Percentiles rank a stretch among this genome's conserved stretches.
Conservation (phyloP, 2,329 filamentous ascomycete species). For the Ophiocordyceps camponoti-rufipedis region DNA sequence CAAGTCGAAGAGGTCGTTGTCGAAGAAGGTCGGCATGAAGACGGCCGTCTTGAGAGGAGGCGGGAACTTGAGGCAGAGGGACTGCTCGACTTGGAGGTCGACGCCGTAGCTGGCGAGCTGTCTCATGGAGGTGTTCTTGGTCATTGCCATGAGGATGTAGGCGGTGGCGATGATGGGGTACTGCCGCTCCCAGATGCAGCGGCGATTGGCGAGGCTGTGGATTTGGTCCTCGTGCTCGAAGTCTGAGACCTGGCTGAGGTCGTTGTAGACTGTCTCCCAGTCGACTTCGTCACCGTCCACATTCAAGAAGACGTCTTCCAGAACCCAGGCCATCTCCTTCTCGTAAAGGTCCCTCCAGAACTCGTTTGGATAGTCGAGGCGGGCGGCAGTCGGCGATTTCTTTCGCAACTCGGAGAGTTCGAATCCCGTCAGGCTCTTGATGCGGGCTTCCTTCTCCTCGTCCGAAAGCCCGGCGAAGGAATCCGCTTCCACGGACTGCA, state of each 20-base stretch:
- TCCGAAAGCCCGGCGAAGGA: too few relatives aligned
- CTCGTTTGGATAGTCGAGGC: not conserved
- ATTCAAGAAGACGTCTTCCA: not conserved
- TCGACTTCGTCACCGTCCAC: not conserved
- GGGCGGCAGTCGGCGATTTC: not conserved
- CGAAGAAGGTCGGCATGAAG: not conserved
- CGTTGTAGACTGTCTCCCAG: not conserved
- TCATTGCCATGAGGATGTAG: not conserved
- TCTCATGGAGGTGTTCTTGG: not conserved
- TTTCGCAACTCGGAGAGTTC: not conserved
- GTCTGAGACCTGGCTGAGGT: not conserved
- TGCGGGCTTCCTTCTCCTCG: too few relatives aligned
- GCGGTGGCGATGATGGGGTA: not conserved
- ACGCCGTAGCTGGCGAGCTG: not conserved
- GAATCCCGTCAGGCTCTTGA: not conserved
- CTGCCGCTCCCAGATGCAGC: not conserved
- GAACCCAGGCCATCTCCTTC: not conserved
- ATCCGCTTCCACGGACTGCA: too few relatives aligned
- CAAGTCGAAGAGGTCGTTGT: not conserved
- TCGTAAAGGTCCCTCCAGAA: not conserved
- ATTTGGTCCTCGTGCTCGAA: not conserved
- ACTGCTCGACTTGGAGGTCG: not conserved
- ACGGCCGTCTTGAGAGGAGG: not conserved
- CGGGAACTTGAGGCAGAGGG: not conserved
- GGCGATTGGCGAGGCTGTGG: not conserved